A percentile compares a stretch with the other conserved stretches of the same genome.
Evolutionary conservation across 78 protist species (phyloP).

Genomic region (Dictyostelium capitatum): DNA sequence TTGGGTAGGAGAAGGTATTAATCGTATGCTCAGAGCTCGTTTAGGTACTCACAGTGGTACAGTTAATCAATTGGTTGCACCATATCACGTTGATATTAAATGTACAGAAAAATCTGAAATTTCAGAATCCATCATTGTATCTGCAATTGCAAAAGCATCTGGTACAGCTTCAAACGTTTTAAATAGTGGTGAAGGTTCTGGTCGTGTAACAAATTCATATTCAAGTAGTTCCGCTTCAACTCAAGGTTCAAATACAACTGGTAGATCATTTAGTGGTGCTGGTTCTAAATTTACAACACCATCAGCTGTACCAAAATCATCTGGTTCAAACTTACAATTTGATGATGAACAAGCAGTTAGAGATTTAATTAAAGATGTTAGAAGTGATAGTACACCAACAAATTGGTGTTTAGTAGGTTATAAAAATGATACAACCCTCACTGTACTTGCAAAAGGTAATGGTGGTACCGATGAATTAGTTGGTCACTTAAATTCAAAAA

Average conservation of each 20-base stretch:
- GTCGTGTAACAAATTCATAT: background rate
- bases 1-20: slow-evolving; percentile 67
- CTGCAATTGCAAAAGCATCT: slow-evolving; percentile 34
- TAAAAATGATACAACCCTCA: slow-evolving; percentile 44
- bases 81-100: slow-evolving; percentile 83
- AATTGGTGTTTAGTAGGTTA: slow-evolving; percentile 77
- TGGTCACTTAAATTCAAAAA: slow-evolving; percentile 11
- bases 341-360: slow-evolving; percentile 24
- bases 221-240: background rate
- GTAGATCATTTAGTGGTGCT: slow-evolving; percentile 4
- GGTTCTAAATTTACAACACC: slow-evolving; percentile 40
- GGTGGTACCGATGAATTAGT: slow-evolving; percentile 77
- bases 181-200: background rate
- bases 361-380: slow-evolving; percentile 60
- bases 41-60: slow-evolving; percentile 69
- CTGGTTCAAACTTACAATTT: slow-evolving; percentile 1
- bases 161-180: slow-evolving; percentile 55
- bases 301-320: slow-evolving; percentile 42
- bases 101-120: slow-evolving; percentile 41
- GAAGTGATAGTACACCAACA: slow-evolving; percentile 43
- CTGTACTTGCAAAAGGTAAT: slow-evolving; percentile 33
- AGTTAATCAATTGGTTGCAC: slow-evolving; percentile 56
- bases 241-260: background rate
- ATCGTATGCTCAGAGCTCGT: slow-evolving; percentile 60
- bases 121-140: slow-evolving; percentile 49